A percentile compares a stretch with the other conserved stretches of the same genome.
Evolutionary conservation across 768 basidiomycete genomes (phyloP).

Genomic region (Russula abietina): DNA sequence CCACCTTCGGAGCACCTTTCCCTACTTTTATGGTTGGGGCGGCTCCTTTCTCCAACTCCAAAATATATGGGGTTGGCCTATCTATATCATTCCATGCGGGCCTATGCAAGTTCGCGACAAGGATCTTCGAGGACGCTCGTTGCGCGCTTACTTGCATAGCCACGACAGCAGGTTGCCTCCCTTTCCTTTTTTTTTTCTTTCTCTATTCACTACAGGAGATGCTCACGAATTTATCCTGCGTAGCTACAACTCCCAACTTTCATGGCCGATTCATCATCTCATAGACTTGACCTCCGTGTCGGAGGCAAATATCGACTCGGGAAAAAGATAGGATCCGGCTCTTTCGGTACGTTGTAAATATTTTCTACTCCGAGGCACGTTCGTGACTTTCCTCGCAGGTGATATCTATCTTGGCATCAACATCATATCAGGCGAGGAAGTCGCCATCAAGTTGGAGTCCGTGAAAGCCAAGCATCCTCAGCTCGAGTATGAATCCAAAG

Average conservation of each 20-base stretch:
- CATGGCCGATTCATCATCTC: constrained; percentile 69
- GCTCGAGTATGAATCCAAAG: constrained; percentile 95
- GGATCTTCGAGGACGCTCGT: not conserved
- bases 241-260: constrained; percentile 22
- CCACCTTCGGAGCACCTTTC: constrained; percentile 12
- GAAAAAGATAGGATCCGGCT: constrained; percentile 99
- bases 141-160: constrained; percentile 15
- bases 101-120: not conserved
- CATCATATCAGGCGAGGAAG: constrained; percentile 99
- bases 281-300: constrained; percentile 80
- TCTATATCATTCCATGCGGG: not conserved
- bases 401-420: constrained; percentile 99
- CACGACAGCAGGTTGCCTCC: constrained; percentile 9
- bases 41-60: not conserved
- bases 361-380: not conserved
- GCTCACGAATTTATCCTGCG: not conserved
- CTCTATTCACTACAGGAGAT: not conserved
- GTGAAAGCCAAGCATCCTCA: constrained; percentile 99
- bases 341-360: constrained; percentile 69
- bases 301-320: constrained; percentile 96
- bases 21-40: not conserved
- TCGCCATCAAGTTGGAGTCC: constrained; percentile 99
- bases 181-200: not conserved
- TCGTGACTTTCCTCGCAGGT: constrained; percentile 42
- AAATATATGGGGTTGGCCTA: not conserved